Conservation (phyloP, 305 asterid species). For the Striga hermonthica region DNA sequence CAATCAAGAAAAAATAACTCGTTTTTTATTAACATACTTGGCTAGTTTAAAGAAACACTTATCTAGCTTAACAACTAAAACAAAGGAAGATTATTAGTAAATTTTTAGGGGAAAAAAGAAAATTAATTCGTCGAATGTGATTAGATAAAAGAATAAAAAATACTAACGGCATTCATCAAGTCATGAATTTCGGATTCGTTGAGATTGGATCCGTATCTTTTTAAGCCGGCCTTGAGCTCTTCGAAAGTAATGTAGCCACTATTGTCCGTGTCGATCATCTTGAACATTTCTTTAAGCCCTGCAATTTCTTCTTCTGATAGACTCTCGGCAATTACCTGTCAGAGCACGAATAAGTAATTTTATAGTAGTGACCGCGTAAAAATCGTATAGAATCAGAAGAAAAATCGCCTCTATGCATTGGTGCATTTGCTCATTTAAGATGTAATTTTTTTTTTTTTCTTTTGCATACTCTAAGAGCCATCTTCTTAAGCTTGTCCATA, state of each 20-base stretch:
- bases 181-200: conserved; percentile 58
- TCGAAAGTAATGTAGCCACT: conserved; percentile 81
- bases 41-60: too few species aligned
- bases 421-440: neutral
- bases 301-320: conserved; percentile 88
- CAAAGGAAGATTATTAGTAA: too few species aligned
- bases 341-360: neutral
- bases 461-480: too few species aligned
- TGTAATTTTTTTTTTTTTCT: neutral
- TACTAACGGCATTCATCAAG: conserved; percentile 80
- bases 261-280: conserved; percentile 69
- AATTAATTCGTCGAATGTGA: too few species aligned
- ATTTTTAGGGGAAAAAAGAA: too few species aligned
- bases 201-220: conserved; percentile 66
- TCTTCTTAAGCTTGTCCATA: too few species aligned
- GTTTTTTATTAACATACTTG: too few species aligned
- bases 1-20: too few species aligned
- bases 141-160: too few species aligned
- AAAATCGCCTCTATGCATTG: neutral
- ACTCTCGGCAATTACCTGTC: conserved; percentile 78
- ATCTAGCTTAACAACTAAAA: too few species aligned
- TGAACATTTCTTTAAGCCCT: conserved; percentile 81
- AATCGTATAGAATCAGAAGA: neutral
- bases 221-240: conserved; percentile 69
- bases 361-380: neutral